Conservation (phyloP, 139 green algal species). For the Picochlorum sp. region DNA sequence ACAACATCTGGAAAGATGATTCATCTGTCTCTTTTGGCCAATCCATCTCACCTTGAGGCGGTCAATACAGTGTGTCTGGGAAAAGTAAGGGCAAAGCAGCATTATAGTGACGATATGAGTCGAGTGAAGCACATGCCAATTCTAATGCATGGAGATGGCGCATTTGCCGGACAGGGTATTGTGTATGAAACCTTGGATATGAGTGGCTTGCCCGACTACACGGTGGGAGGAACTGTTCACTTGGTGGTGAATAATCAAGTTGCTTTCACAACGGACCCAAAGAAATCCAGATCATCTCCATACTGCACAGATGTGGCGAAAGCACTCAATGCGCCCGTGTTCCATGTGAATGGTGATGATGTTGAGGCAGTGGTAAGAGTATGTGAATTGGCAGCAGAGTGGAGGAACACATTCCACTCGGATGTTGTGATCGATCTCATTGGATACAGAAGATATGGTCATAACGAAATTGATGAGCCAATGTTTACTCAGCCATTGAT, state of each 20-base stretch:
- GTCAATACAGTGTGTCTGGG: slow-evolving; percentile 89
- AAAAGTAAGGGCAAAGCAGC: slow-evolving; percentile 95
- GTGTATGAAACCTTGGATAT: slow-evolving; percentile 98
- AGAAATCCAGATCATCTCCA: slow-evolving; percentile 60
- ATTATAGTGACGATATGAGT: slow-evolving; percentile 60
- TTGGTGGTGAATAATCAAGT: slow-evolving; percentile 99
- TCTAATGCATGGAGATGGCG: slow-evolving; percentile 93
- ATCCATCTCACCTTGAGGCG: slow-evolving; percentile 93
- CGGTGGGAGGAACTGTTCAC: slow-evolving; percentile 86
- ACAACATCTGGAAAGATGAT: slow-evolving; percentile 80
- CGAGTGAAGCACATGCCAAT: slow-evolving; percentile 68
- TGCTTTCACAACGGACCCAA: slow-evolving; percentile 96
- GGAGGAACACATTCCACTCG: slow-evolving; percentile 76
- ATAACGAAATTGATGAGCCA: slow-evolving; percentile 99
- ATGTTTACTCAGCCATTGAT: slow-evolving; percentile 97
- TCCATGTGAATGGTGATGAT: slow-evolving; percentile 98
- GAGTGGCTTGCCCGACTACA: slow-evolving; percentile 88
- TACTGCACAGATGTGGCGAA: slow-evolving; percentile 98
- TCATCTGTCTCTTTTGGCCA: slow-evolving; percentile 90
- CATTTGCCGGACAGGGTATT: slow-evolving; percentile 92
- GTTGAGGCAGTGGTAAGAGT: slow-evolving; percentile 85
- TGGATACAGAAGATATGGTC: slow-evolving; percentile 61
- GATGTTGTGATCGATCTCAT: slow-evolving; percentile 97
- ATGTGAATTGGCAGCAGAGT: slow-evolving; percentile 89
- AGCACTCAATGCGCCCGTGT: slow-evolving; percentile 83